These are phyloP conservation scores for Aspergillus hancockii DNA, from an alignment of 495 filamentous ascomycete species.

Conservation along the genomic window DNA sequence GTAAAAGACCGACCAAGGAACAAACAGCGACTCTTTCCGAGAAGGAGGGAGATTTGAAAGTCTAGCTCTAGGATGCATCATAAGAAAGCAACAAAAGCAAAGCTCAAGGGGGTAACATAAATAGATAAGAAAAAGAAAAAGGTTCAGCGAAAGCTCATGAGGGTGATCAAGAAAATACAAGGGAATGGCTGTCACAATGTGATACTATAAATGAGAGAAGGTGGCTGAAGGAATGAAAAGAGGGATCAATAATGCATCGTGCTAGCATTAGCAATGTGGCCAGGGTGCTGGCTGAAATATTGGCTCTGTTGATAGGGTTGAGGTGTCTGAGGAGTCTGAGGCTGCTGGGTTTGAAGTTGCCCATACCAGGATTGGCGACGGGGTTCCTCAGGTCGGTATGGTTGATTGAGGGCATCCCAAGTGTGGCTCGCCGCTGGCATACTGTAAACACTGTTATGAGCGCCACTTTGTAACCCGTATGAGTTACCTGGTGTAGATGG, in stretches of 20 bases:
- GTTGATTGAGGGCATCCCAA: conserved; percentile 44
- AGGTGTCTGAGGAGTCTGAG: conserved; percentile 7
- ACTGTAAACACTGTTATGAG: conserved; percentile 35
- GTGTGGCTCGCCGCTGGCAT: conserved; percentile 44
- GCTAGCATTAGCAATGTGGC: conserved; percentile 30
- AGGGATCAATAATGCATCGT: conserved; percentile 23
- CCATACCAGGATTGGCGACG: conserved; percentile 46
- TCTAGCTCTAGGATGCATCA: conserved; percentile 28
- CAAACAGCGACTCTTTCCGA: conserved; percentile 10
- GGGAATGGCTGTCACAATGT: conserved; percentile 7
- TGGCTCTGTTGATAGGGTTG: conserved; percentile 30
- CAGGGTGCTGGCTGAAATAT: conserved; percentile 26
- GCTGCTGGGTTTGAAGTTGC: conserved; percentile 28
- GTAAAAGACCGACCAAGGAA: conserved; percentile 7
- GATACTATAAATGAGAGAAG: conserved; percentile 9
- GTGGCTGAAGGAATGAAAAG: conserved; percentile 1
- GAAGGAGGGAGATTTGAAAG: conserved; percentile 11
- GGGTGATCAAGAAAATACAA: conserved; percentile 11
- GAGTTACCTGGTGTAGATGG: conserved; percentile 14
- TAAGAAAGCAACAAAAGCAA: conserved; percentile 11
- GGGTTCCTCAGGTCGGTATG: conserved; percentile 35
- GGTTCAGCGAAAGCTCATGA: conserved; percentile 2
- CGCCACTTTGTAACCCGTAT: conserved; percentile 14
- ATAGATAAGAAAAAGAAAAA: conserved; percentile 13
- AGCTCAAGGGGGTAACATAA: conserved; percentile 3